Evolutionary conservation across 441 rosid genomes (phyloP).

Genomic region (Gossypium gossypioides): DNA sequence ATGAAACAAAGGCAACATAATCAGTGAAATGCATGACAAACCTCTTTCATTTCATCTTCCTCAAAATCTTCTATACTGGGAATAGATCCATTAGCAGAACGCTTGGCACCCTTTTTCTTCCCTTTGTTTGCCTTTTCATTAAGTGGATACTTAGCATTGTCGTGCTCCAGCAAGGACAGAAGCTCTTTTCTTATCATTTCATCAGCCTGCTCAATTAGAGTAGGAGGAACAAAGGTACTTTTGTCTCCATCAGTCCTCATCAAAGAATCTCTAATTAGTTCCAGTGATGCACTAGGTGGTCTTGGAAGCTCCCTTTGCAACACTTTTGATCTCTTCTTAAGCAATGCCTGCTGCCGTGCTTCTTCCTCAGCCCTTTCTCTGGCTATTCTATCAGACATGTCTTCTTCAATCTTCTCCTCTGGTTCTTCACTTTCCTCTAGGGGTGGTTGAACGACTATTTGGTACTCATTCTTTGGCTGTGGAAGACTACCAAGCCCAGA

Average conservation of each 20-base stretch:
- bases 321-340: slow-evolving; percentile 91
- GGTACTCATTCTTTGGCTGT: slow-evolving; percentile 88
- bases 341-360: slow-evolving; percentile 69
- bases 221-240: slow-evolving; percentile 90
- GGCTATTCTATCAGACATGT: slow-evolving; percentile 86
- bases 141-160: slow-evolving; percentile 91
- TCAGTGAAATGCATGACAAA: slow-evolving; percentile 17
- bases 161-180: slow-evolving; percentile 67
- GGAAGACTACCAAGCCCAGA: slow-evolving; percentile 75
- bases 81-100: slow-evolving; percentile 43
- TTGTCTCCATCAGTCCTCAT: slow-evolving; percentile 74
- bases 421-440: slow-evolving; percentile 74
- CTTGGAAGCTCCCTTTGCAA: slow-evolving; percentile 95
- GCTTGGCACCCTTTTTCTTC: slow-evolving; percentile 73
- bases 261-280: slow-evolving; percentile 68
- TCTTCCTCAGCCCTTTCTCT: slow-evolving; percentile 92
- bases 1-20: neutral
- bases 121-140: slow-evolving; percentile 55
- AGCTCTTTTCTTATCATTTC: slow-evolving; percentile 77
- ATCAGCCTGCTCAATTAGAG: slow-evolving; percentile 74
- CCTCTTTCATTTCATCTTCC: slow-evolving; percentile 69
- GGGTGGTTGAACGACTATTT: slow-evolving; percentile 64
- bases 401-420: slow-evolving; percentile 91
- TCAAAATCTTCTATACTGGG: slow-evolving; percentile 66
- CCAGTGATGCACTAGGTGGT: slow-evolving; percentile 81